These are phyloP conservation scores for Rhizophagus clarus DNA, from an alignment of 192 early-diverging fungal species.

Conservation along the genomic window DNA sequence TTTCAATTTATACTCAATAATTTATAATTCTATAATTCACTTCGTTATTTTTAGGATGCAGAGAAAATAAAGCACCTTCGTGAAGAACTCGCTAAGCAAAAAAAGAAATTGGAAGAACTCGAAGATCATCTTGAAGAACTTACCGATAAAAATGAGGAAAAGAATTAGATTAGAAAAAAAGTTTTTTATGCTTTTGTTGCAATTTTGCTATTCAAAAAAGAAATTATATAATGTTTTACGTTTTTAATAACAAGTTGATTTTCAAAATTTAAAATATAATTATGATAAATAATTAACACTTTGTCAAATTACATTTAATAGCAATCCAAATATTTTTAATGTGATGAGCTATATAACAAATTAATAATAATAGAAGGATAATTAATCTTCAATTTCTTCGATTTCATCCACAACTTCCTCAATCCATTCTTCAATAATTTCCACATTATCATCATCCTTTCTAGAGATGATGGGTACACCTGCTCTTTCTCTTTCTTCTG, in stretches of 20 bases:
- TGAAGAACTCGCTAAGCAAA: slow-evolving; percentile 37
- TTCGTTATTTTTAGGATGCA: slow-evolving; percentile 34
- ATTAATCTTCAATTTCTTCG: slow-evolving; percentile 73
- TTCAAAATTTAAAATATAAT: neutral
- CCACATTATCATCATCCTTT: slow-evolving; percentile 66
- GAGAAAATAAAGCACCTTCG: slow-evolving; percentile 42
- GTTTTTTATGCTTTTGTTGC: neutral
- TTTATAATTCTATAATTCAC: neutral
- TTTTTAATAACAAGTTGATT: too few relatives aligned
- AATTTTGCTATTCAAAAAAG: neutral
- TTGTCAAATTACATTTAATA: neutral
- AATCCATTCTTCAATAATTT: slow-evolving; percentile 82
- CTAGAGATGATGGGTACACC: slow-evolving; percentile 49
- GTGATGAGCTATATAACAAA: neutral
- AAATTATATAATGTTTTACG: too few relatives aligned
- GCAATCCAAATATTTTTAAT: too few relatives aligned
- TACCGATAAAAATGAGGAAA: slow-evolving; percentile 25
- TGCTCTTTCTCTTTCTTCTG: slow-evolving; percentile 54
- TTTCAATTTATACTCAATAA: neutral
- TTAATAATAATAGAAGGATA: slow-evolving; percentile 9
- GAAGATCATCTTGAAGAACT: slow-evolving; percentile 39
- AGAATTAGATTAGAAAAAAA: neutral
- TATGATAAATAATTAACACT: neutral
- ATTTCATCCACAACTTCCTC: slow-evolving; percentile 86
- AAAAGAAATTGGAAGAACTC: slow-evolving; percentile 34